Base-by-base conservation (phyloP, 208 protist species). In the Wallacemonas sp. region DNA sequence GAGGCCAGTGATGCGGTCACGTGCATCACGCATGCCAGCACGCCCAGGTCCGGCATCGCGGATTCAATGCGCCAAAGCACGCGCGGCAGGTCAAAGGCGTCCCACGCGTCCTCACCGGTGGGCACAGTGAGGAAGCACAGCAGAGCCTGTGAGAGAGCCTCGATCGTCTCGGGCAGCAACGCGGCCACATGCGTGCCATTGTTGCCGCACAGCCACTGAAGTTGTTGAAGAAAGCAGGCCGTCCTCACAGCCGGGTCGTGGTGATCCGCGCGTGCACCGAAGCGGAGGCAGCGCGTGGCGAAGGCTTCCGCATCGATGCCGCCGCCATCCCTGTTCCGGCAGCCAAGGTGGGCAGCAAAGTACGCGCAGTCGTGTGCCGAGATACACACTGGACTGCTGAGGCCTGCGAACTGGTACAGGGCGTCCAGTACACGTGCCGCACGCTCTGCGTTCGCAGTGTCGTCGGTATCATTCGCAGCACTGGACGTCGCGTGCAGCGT, bases 221-320 rank as follows among this genome's bases (percentile, higher is more conserved):
- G 1, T 29, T 79, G 55, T 6, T 71, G 23, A 16, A 79, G n/a
- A 54, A 74, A 79, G 46, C 74, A 74, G 34, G 54, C 47, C 27
- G 70, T 39, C 1, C 68, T 68, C 4, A 70, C 47, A n/a, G 49
- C 2, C 34, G 19, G 34, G 23, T 36, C 58, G 41, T 33, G 44
- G 6, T 54, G 33, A 47, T 32, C 69, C 33, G 17, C 69, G 1
- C 41, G 56, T 27, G 68, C 61, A 14, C 69, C 47, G 17, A 55
- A 36, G 24, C 64, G 68, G 19, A 58, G 52, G 1, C 30, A 33
- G 3, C n/a, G 30, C 16, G 26, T 58, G 26, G 52, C 52, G 32
- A 58, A 58, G 5, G 68, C 68, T 14, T 69, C 63, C 26, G 70
- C 58, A 55, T 72, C 71, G 6, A 68, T 17, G 34, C 65, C 74